Conservation (phyloP, 2,329 filamentous ascomycete species). For the Aspergillus arachidicola region DNA sequence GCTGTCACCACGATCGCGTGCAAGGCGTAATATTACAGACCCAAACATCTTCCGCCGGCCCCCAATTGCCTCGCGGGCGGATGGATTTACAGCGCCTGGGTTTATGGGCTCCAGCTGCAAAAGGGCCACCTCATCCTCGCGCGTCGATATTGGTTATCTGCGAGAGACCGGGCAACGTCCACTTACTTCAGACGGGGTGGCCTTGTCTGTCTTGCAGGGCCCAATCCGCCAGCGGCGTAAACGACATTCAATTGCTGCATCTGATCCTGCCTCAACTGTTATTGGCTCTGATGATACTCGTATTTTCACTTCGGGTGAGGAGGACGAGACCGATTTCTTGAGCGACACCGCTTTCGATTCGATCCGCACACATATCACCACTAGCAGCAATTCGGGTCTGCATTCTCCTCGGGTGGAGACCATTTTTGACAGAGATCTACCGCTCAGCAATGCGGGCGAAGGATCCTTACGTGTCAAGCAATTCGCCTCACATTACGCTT, state of each 20-base stretch:
- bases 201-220: slow-evolving; percentile 31
- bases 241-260: slow-evolving; percentile 58
- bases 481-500: slow-evolving; percentile 51
- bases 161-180: slow-evolving; percentile 23
- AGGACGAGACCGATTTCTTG: slow-evolving; percentile 63
- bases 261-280: slow-evolving; percentile 62
- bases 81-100: slow-evolving; percentile 18
- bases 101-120: slow-evolving; percentile 17
- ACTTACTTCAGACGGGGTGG: slow-evolving; percentile 31
- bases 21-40: slow-evolving; percentile 46
- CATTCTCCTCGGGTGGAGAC: slow-evolving; percentile 63
- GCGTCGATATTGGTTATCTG: slow-evolving; percentile 24
- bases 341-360: slow-evolving; percentile 67
- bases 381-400: slow-evolving; percentile 54
- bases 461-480: slow-evolving; percentile 51
- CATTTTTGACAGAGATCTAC: slow-evolving; percentile 62
- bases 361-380: slow-evolving; percentile 60
- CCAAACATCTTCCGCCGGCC: slow-evolving; percentile 41
- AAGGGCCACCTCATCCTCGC: slow-evolving; percentile 27
- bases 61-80: slow-evolving; percentile 33
- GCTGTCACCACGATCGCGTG: slow-evolving; percentile 25
- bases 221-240: slow-evolving; percentile 46
- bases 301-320: slow-evolving; percentile 59
- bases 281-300: slow-evolving; percentile 64
- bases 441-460: slow-evolving; percentile 39